Evolutionary conservation across 129 eudicot genomes (phyloP).

Genomic region (Helianthus annuus): HanXRQr2.0-SUNRISE NC_035444.2:157751465-157751964

Average conservation of each 20-base stretch:
- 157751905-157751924: too few relatives aligned
- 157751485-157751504: neutral
- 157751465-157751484: neutral
- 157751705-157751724: conserved; percentile 12
- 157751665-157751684: conserved; percentile 3
- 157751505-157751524: neutral
- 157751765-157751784: conserved; percentile 11
- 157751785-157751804: conserved; percentile 19
- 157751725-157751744: neutral
- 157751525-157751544: neutral
- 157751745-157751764: conserved; percentile 31
- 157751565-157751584: neutral
- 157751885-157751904: neutral
- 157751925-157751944: neutral
- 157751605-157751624: neutral
- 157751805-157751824: neutral
- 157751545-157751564: neutral
- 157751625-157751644: neutral
- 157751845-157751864: conserved; percentile 18
- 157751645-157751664: neutral
- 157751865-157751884: neutral
- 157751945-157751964: neutral
- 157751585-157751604: neutral
- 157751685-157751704: neutral
- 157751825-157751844: conserved; percentile 1